phyloP scores from a whole-genome alignment of 2,329 filamentous ascomycete species.

The Amauroascus verrucosus region DNA sequence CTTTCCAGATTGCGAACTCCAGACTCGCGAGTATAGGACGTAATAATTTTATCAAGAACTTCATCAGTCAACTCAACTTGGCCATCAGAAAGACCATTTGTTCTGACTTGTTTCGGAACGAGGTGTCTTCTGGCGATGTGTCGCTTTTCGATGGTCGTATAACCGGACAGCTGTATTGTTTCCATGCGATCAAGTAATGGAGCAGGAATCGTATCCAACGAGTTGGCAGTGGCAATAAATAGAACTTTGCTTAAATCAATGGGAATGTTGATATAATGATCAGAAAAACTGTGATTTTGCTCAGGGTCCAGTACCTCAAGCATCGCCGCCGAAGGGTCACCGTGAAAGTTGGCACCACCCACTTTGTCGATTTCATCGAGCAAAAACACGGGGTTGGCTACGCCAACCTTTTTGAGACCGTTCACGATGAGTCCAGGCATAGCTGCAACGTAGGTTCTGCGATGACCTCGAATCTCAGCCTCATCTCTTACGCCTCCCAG shows the following conservation, averaged over 20 bases:
- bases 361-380: conserved; percentile 98
- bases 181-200: conserved; percentile 95
- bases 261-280: conserved; percentile 93
- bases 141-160: conserved; percentile 92
- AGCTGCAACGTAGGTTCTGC: conserved; percentile 93
- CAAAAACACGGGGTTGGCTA: conserved; percentile 88
- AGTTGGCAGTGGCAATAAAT: conserved; percentile 96
- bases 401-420: conserved; percentile 87
- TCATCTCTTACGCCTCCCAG: conserved; percentile 92
- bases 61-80: conserved; percentile 70
- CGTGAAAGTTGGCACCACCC: conserved; percentile 80
- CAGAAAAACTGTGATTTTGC: conserved; percentile 88
- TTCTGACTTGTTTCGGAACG: conserved; percentile 89
- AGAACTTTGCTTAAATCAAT: conserved; percentile 93
- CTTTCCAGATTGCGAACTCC: conserved; percentile 93
- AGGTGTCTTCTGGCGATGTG: conserved; percentile 88
- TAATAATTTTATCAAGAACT: conserved; percentile 90
- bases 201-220: conserved; percentile 85
- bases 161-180: conserved; percentile 83
- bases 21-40: conserved; percentile 89
- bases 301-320: conserved; percentile 95
- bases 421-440: conserved; percentile 95
- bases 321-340: conserved; percentile 94
- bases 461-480: conserved; percentile 89
- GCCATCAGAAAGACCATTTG: conserved; percentile 69